A percentile compares a stretch with the other conserved stretches of the same genome.
phyloP scores from a whole-genome alignment of 2,329 filamentous ascomycete species.

The Colletotrichum karsti region DNA sequence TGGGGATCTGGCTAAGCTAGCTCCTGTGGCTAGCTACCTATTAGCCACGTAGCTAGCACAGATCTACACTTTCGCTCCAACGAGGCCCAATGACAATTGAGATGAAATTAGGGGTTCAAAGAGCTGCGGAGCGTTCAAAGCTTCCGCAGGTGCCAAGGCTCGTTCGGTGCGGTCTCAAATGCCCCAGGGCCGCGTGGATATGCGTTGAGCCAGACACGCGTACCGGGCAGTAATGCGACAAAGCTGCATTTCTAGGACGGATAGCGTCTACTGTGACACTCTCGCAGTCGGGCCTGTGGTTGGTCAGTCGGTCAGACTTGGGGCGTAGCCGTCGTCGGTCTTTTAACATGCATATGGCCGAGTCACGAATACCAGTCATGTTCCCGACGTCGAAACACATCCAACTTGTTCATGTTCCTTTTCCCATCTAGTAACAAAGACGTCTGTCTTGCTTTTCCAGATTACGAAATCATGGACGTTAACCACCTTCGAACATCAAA shows the following conservation, averaged over 20 bases:
- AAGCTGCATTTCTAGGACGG: background rate
- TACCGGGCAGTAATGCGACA: background rate
- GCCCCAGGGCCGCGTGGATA: background rate
- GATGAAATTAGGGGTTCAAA: constrained; percentile 12
- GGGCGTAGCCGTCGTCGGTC: background rate
- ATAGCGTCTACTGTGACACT: too few relatives aligned
- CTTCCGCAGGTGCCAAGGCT: constrained; percentile 3
- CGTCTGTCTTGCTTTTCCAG: background rate
- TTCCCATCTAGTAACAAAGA: too few relatives aligned
- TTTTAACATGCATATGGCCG: background rate
- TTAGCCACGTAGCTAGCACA: too few relatives aligned
- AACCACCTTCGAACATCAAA: too few relatives aligned
- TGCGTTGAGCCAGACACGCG: background rate
- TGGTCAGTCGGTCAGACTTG: background rate
- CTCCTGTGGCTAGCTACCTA: too few relatives aligned
- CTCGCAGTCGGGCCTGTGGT: too few relatives aligned
- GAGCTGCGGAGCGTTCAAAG: constrained; percentile 5
- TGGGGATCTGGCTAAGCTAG: background rate
- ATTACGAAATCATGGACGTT: too few relatives aligned
- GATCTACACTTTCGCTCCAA: background rate
- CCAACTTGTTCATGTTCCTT: too few relatives aligned
- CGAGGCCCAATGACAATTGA: background rate
- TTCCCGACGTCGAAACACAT: background rate
- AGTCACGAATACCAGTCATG: background rate
- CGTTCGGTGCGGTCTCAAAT: background rate